Percentiles rank a stretch among this genome's conserved stretches.
Conservation (phyloP, 352 stramenopile genomes). For the Phytophthora boehmeriae region DNA sequence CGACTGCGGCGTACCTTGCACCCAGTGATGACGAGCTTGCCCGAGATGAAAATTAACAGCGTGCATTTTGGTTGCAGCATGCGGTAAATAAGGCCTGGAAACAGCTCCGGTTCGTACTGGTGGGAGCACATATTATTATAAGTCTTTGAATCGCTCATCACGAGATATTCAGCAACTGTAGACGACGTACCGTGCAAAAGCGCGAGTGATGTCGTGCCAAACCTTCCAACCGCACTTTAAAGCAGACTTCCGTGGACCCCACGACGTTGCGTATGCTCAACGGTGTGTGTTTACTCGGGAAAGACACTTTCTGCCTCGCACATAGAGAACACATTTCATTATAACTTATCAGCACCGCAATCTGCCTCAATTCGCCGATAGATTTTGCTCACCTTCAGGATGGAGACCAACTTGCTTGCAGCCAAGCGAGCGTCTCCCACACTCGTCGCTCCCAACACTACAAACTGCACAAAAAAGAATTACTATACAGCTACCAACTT, state of each 20-base stretch:
- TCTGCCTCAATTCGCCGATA: neutral
- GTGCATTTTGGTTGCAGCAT: slow-evolving; percentile 97
- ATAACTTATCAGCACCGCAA: neutral
- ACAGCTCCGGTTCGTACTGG: slow-evolving; percentile 99
- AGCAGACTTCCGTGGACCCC: slow-evolving; percentile 91
- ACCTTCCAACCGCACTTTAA: slow-evolving; percentile 80
- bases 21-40: slow-evolving; percentile 97
- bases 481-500: neutral
- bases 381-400: slow-evolving; percentile 50
- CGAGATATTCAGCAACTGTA: neutral
- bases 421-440: slow-evolving; percentile 44
- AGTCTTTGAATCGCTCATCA: neutral
- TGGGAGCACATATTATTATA: neutral
- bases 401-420: slow-evolving; percentile 59
- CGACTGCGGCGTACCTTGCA: slow-evolving; percentile 58
- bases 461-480: slow-evolving; percentile 43
- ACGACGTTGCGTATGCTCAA: slow-evolving; percentile 89
- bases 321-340: neutral
- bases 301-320: slow-evolving; percentile 62
- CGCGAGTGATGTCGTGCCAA: slow-evolving; percentile 59
- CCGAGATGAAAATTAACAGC: slow-evolving; percentile 99
- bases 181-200: slow-evolving; percentile 65
- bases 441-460: slow-evolving; percentile 60
- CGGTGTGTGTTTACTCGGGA: slow-evolving; percentile 42
- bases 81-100: slow-evolving; percentile 99